Percentiles rank a stretch among this genome's conserved stretches.
Evolutionary conservation across 2,329 filamentous ascomycete genomes (phyloP).

Genomic region (Paraconiothyrium sp.): DNA sequence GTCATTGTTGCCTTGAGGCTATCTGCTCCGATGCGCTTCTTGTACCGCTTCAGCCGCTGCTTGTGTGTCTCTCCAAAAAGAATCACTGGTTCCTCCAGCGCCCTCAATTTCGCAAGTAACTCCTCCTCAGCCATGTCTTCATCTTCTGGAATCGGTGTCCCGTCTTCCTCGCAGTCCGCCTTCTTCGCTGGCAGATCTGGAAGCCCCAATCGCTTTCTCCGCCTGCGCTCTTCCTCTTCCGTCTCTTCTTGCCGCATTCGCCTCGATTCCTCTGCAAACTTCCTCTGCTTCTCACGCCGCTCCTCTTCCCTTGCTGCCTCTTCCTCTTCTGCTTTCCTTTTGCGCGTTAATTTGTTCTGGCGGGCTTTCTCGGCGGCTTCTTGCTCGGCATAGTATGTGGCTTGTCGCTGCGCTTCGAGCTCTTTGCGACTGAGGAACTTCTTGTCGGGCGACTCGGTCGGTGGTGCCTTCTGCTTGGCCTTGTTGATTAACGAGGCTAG

Average conservation of each 20-base stretch:
- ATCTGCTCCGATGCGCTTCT: slow-evolving; percentile 63
- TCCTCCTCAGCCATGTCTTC: slow-evolving; percentile 78
- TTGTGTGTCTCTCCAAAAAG: slow-evolving; percentile 85
- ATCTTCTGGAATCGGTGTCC: slow-evolving; percentile 51
- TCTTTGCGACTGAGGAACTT: slow-evolving; percentile 91
- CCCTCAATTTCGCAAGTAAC: slow-evolving; percentile 73
- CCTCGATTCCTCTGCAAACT: slow-evolving; percentile 82
- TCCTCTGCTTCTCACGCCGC: slow-evolving; percentile 83
- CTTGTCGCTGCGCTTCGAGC: slow-evolving; percentile 81
- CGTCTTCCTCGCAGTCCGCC: slow-evolving; percentile 57
- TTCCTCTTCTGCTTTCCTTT: slow-evolving; percentile 91
- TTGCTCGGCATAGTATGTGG: slow-evolving; percentile 84
- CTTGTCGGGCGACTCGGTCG: slow-evolving; percentile 44
- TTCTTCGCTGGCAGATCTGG: slow-evolving; percentile 72
- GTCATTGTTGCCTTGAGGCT: slow-evolving; percentile 61
- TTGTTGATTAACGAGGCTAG: slow-evolving; percentile 95
- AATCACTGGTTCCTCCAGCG: slow-evolving; percentile 74
- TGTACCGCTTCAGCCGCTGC: slow-evolving; percentile 75
- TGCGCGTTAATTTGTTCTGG: slow-evolving; percentile 73
- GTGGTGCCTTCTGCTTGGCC: slow-evolving; percentile 65
- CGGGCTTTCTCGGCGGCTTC: slow-evolving; percentile 76
- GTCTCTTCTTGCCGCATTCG: slow-evolving; percentile 76
- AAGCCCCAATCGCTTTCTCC: slow-evolving; percentile 80
- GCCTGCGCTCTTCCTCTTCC: slow-evolving; percentile 74
- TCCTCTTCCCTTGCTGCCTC: slow-evolving; percentile 73